A percentile compares a stretch with the other conserved stretches of the same genome.
Evolutionary conservation across 306 rosid genomes (phyloP).

Genomic region (Vicia faba): DNA sequence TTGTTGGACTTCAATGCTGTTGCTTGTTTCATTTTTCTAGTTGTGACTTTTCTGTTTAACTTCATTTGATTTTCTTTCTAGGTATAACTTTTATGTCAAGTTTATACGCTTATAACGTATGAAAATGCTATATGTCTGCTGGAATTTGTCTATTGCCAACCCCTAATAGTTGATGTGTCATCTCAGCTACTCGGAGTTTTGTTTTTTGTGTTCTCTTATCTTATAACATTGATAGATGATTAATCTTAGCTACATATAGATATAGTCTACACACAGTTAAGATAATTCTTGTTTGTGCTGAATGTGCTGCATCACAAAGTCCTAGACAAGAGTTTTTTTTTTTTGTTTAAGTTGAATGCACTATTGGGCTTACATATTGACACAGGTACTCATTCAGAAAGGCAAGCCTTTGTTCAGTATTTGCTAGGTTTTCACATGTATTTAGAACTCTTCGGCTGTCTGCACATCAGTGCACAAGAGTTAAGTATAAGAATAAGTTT

Average conservation of each 20-base stretch:
- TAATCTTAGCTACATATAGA: neutral
- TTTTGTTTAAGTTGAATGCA: conserved; percentile 2
- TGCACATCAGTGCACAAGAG: neutral
- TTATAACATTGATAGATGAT: neutral
- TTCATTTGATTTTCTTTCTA: neutral
- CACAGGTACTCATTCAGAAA: neutral
- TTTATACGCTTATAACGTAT: neutral
- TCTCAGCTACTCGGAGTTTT: neutral
- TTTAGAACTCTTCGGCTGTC: neutral
- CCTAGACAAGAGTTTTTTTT: neutral
- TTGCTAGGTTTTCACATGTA: neutral
- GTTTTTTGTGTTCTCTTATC: neutral
- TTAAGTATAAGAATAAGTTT: neutral
- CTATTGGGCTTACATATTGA: neutral
- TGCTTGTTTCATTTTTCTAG: conserved; percentile 22
- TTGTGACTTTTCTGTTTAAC: neutral
- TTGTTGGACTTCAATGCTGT: conserved; percentile 7
- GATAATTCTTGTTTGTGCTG: neutral
- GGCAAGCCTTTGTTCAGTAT: neutral
- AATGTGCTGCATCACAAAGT: neutral
- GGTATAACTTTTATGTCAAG: neutral
- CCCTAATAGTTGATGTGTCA: neutral
- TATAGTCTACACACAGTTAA: neutral
- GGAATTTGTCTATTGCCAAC: neutral
- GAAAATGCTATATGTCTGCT: too few species aligned